Conservation (phyloP, 1,139 yeast genomes). For the Nakaseomyces bracarensis region DNA sequence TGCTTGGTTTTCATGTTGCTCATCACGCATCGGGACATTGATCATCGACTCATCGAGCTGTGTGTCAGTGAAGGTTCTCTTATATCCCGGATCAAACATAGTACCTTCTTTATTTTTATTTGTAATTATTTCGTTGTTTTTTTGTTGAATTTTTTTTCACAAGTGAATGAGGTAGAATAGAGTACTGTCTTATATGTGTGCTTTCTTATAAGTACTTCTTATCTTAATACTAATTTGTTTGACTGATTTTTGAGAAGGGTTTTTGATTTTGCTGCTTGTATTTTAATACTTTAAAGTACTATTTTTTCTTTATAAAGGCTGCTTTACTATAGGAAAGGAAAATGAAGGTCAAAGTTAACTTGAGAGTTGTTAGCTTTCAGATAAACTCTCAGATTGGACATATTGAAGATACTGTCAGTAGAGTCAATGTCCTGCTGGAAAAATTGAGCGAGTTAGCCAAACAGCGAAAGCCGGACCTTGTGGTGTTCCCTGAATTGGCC, state of each 20-base stretch:
- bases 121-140: neutral
- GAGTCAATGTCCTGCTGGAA: slow-evolving; percentile 34
- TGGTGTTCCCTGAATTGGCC: slow-evolving; percentile 78
- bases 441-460: slow-evolving; percentile 9
- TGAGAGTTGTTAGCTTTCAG: slow-evolving; percentile 61
- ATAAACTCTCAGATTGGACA: slow-evolving; percentile 59
- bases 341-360: slow-evolving; percentile 30
- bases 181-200: no score
- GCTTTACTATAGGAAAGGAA: no score
- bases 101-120: neutral
- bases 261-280: no score
- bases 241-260: no score
- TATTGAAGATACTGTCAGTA: slow-evolving; percentile 44
- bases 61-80: slow-evolving; percentile 1
- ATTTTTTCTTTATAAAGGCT: no score
- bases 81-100: slow-evolving; percentile 2
- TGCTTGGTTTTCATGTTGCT: neutral
- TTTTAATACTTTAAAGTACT: no score
- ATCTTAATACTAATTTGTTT: no score
- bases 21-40: slow-evolving; percentile 4
- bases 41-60: slow-evolving; percentile 3
- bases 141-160: no score
- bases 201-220: no score
- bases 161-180: no score
- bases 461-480: slow-evolving; percentile 42